phyloP scores from a whole-genome alignment of 179 eudicot genomes.

The Silene noctiflora region DNA sequence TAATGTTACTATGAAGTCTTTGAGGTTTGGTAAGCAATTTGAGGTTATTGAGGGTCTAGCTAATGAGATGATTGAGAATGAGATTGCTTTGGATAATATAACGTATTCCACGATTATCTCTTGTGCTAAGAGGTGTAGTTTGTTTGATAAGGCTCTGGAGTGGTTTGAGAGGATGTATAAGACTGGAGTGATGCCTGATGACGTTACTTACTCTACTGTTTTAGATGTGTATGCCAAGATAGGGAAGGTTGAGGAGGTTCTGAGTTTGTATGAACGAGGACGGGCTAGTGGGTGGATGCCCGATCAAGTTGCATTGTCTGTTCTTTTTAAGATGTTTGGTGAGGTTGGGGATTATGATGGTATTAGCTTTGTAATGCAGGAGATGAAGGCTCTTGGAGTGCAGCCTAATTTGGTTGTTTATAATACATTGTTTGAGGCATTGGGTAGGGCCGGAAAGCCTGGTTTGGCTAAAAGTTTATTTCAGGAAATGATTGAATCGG shows the following conservation, averaged over 20 bases:
- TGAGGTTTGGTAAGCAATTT: conserved; percentile 90
- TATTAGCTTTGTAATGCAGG: conserved; percentile 72
- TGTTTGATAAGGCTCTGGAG: conserved; percentile 83
- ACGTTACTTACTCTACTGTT: conserved; percentile 92
- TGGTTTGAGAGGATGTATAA: conserved; percentile 99
- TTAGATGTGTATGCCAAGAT: conserved; percentile 87
- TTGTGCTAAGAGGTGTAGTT: conserved; percentile 75
- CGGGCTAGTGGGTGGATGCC: conserved; percentile 96
- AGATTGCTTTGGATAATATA: conserved; percentile 71
- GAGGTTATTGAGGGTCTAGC: conserved; percentile 71
- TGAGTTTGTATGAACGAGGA: conserved; percentile 89
- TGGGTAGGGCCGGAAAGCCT: conserved; percentile 95
- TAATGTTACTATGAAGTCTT: conserved; percentile 84
- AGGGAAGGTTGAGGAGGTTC: conserved; percentile 85
- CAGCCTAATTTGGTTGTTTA: conserved; percentile 83
- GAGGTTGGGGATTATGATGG: conserved; percentile 98
- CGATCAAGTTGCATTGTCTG: conserved; percentile 79
- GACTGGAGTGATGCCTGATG: conserved; percentile 93
- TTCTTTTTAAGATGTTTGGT: conserved; percentile 87
- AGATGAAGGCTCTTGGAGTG: conserved; percentile 79
- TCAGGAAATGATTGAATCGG: conserved; percentile 80
- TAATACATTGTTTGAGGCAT: conserved; percentile 84
- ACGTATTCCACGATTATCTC: conserved; percentile 92
- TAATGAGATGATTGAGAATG: conserved; percentile 65
- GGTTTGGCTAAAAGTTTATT: conserved; percentile 88